phyloP scores from a whole-genome alignment of 2,329 filamentous ascomycete genomes.

The Diplodia seriata region DNA sequence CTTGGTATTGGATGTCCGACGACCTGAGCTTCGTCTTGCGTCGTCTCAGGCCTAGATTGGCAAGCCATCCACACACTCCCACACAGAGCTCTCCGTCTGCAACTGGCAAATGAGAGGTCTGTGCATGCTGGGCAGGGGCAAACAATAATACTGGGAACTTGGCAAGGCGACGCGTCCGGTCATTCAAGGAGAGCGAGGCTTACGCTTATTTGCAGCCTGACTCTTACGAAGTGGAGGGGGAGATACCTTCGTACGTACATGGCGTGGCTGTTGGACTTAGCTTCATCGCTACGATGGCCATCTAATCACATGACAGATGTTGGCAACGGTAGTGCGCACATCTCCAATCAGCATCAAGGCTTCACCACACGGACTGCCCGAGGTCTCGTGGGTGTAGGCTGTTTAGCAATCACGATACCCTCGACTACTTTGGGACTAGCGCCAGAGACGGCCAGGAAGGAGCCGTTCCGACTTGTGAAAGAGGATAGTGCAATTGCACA shows the following conservation, averaged over 20 bases:
- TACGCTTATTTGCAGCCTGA: not conserved
- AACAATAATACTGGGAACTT: not conserved
- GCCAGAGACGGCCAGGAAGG: not conserved
- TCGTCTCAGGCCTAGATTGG: not conserved
- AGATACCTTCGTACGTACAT: not conserved
- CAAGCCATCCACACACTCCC: not conserved
- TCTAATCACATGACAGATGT: not conserved
- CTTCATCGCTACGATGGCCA: not conserved
- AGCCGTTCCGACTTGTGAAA: no score
- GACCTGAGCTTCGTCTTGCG: not conserved
- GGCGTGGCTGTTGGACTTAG: slow-evolving; percentile 2
- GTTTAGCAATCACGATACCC: not conserved
- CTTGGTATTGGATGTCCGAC: not conserved
- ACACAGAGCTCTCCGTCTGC: not conserved
- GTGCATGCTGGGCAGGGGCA: not conserved
- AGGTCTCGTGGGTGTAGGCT: not conserved
- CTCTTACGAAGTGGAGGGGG: not conserved
- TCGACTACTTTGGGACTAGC: slow-evolving; percentile 1
- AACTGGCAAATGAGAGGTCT: not conserved
- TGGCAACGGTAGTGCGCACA: not conserved
- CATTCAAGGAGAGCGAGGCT: not conserved
- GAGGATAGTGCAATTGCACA: not conserved
- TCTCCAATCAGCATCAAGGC: not conserved
- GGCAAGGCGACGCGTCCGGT: not conserved
- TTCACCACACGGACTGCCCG: not conserved